Evolutionary conservation across 2,329 filamentous ascomycete species (phyloP), one percentile per base, ranked within the genome.

Genomic region (Gaeumannomyces sp.): DNA sequence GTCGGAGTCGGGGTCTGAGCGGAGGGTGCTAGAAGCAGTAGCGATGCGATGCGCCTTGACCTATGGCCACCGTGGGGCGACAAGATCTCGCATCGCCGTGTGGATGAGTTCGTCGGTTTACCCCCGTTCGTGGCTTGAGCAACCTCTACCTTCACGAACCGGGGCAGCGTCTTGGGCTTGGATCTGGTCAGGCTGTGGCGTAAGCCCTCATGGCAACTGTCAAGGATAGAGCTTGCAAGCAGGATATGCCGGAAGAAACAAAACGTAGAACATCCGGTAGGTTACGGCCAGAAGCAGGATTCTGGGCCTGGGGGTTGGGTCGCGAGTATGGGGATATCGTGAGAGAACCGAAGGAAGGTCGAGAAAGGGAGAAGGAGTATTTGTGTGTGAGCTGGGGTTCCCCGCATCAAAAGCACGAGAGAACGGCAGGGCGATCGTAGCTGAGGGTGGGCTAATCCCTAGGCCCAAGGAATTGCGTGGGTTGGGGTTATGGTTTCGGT

Each of bases 401-500:
- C 60, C 60, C 60, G 38, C 33, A 35, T 61, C 22, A 11, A 61
- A 38, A 38, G n/a, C 33, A 45, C 27, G 60, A 38, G 28, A 61
- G 33, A 28, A 27, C 27, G 60, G 31, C 16, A 61, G 60, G 60
- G 33, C 29, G 31, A 45, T 25, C n/a, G 14, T 25, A 61, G 45
- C 45, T 25, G 31, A 45, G 33, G 38, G 53, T 50, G 61, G 22
- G 50, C 13, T 57, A 28, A 53, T 56, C 28, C 35, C 31, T 56
- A n/a, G 29, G 25, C 38, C 22, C 29, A 62, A 38, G 28, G 25
- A 11, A 25, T 4, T 29, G 35, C 22, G 28, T 29, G 27, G 28
- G 38, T n/a, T 56, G 29, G 35, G 27, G 29, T 62, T 29, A 14
- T 28, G 53, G 45, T 62, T 22, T 50, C 28, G 53, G 22, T 11